Evolutionary conservation across 805 yeast genomes (phyloP).

Genomic region (Saccharomycopsis fibuligera): DNA sequence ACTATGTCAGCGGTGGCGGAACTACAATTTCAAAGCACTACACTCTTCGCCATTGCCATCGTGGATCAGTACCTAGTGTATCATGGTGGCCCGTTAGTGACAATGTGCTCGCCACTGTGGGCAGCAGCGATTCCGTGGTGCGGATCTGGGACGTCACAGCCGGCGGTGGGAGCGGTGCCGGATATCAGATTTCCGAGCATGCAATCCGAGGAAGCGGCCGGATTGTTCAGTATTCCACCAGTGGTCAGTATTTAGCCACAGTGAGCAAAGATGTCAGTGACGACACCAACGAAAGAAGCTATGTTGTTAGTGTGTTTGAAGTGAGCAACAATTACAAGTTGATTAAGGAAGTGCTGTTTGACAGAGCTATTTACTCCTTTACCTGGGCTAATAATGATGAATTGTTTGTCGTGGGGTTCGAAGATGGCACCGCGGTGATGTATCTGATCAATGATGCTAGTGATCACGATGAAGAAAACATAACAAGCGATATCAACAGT

Average conservation of each 20-base stretch:
- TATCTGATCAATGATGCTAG: neutral
- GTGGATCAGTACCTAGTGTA: neutral
- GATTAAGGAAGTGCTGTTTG: neutral
- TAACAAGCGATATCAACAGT: neutral
- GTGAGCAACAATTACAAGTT: slow-evolving; percentile 1
- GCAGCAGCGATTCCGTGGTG: slow-evolving; percentile 2
- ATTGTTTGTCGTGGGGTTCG: slow-evolving; percentile 7
- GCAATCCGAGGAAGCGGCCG: slow-evolving; percentile 9
- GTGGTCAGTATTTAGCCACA: slow-evolving; percentile 7
- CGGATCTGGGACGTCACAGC: slow-evolving; percentile 10
- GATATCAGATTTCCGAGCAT: neutral
- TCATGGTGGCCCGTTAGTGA: slow-evolving; percentile 14
- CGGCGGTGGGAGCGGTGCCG: no score
- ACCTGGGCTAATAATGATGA: slow-evolving; percentile 14
- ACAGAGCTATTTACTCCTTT: neutral
- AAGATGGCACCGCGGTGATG: slow-evolving; percentile 6
- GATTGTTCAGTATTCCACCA: slow-evolving; percentile 4
- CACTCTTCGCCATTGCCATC: slow-evolving; percentile 5
- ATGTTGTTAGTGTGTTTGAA: slow-evolving; percentile 2
- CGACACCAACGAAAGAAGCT: slow-evolving; percentile 1
- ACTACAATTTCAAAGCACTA: neutral
- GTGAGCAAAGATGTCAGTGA: slow-evolving; percentile 7
- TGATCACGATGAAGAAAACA: neutral
- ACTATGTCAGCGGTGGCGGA: neutral
- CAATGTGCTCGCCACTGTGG: slow-evolving; percentile 10